Evolutionary conservation across 805 yeast species (phyloP).

Genomic region (Kuraishia borneana): DNA sequence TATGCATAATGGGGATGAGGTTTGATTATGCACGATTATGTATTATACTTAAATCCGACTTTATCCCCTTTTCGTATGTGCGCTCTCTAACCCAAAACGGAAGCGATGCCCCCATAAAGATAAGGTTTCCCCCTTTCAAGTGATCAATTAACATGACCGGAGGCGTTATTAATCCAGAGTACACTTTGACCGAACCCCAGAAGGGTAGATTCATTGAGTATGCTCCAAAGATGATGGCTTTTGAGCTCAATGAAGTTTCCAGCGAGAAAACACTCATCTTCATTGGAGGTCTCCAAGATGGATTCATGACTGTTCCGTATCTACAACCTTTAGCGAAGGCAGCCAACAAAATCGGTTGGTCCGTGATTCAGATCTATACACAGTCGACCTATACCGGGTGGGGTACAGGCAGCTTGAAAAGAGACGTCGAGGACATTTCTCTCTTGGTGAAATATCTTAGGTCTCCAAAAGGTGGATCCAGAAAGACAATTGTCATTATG

Average conservation of each 20-base stretch:
- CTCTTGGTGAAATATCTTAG: conserved; percentile 43
- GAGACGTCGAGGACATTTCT: conserved; percentile 48
- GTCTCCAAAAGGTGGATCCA: conserved; percentile 27
- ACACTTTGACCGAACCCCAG: conserved; percentile 4
- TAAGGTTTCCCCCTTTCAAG: no score
- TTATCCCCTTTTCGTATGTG: no score
- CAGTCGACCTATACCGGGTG: conserved; percentile 56
- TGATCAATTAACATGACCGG: no score
- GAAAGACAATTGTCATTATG: conserved; percentile 38
- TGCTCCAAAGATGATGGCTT: conserved; percentile 33
- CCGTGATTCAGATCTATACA: conserved; percentile 42
- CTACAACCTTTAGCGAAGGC: conserved; percentile 31
- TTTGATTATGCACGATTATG: no score
- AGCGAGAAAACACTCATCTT: conserved; percentile 39
- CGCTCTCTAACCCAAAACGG: no score
- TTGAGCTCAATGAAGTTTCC: conserved; percentile 29
- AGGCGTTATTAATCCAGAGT: no score
- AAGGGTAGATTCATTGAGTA: conserved; percentile 38
- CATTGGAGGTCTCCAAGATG: conserved; percentile 66
- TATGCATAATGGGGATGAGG: conserved; percentile 25
- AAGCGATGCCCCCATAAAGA: no score
- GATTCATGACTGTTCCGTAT: conserved; percentile 61
- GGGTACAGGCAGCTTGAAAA: conserved; percentile 51
- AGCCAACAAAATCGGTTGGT: conserved; percentile 36
- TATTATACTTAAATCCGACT: no score